Base-by-base conservation (phyloP, 176 grass and related monocot species). In the Oryza glaberrima region DNA sequence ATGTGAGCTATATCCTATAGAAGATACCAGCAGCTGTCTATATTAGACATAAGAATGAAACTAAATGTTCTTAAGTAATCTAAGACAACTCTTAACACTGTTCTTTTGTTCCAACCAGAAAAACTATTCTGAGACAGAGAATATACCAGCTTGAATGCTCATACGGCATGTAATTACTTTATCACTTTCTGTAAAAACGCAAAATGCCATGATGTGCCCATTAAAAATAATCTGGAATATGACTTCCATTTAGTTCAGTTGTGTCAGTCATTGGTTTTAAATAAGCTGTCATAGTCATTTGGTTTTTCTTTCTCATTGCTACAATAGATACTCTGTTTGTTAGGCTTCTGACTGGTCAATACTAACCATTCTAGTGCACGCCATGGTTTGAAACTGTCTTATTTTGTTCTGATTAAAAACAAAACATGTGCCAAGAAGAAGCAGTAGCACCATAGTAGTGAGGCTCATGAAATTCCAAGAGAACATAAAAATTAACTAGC, bases 101-200 rank as follows among this genome's bases (percentile, higher is more conserved):
- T 36, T 71, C 14, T 63, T 85, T 64, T n/a, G 40, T 19, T 36
- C 35, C 28, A 46, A 52, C 35, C 19, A 13, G 25, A 15, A 70
- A 71, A 25, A 65, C 13, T 16, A 40, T 11, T 40, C 40, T 40
- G 30, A 65, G 68, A 60, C 17, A 41, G 70, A 51, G 16, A 46
- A 78, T 26, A 78, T 9, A 15, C 68, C 74, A 78, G 32, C 19
- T 61, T 61, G 35, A 70, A 48, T 48, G 70, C 41, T 51, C 75
- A 60, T n/a, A 40, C 20, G 36, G 16, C 51, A 61, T 40, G 15
- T 11, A 19, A 12, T 7, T 17, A 2, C 19, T 61, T 38, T 80
- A 28, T 7, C 44, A 9, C 26, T 61, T 61, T 22, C 6, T 26
- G 22, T 40, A 66, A 51, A 69, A 7, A 14, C 1, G 16, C 34